phyloP scores from a whole-genome alignment of 768 basidiomycete species.

The Hericium coralloides region DNA sequence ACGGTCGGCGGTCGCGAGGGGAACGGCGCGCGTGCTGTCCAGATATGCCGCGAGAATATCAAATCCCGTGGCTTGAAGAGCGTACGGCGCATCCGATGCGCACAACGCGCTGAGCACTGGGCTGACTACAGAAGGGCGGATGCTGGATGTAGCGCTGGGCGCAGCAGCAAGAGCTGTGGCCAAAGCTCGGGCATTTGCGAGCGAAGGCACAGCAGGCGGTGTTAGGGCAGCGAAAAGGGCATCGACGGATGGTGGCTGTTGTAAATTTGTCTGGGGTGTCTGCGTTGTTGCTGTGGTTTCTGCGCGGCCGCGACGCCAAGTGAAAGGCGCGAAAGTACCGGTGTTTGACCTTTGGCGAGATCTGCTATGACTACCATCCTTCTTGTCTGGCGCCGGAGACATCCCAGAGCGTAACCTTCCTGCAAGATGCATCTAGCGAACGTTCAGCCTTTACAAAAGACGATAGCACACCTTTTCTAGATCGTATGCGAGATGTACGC shows the following conservation, averaged over 20 bases:
- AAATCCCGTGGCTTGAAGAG: slow-evolving; percentile 59
- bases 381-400: slow-evolving; percentile 22
- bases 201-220: slow-evolving; percentile 55
- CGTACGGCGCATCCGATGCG: slow-evolving; percentile 37
- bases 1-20: slow-evolving; percentile 46
- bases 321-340: slow-evolving; percentile 30
- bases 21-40: slow-evolving; percentile 44
- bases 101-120: slow-evolving; percentile 59
- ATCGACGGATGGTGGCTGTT: slow-evolving; percentile 26
- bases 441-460: no score
- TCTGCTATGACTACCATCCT: slow-evolving; percentile 20
- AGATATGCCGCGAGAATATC: slow-evolving; percentile 67
- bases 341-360: slow-evolving; percentile 35
- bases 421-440: no score
- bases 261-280: slow-evolving; percentile 21
- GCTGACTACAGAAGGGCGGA: slow-evolving; percentile 35
- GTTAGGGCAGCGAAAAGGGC: slow-evolving; percentile 35
- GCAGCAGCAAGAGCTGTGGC: slow-evolving; percentile 38
- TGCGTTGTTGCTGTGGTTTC: slow-evolving; percentile 2
- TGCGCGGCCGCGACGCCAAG: slow-evolving; percentile 25
- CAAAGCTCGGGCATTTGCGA: slow-evolving; percentile 54
- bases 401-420: neutral
- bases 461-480: no score
- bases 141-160: slow-evolving; percentile 42
- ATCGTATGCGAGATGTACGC: no score